These are phyloP conservation scores for Cytospora paraplurivora DNA, from an alignment of 2,329 filamentous ascomycete genomes.

Conservation along the genomic window DNA sequence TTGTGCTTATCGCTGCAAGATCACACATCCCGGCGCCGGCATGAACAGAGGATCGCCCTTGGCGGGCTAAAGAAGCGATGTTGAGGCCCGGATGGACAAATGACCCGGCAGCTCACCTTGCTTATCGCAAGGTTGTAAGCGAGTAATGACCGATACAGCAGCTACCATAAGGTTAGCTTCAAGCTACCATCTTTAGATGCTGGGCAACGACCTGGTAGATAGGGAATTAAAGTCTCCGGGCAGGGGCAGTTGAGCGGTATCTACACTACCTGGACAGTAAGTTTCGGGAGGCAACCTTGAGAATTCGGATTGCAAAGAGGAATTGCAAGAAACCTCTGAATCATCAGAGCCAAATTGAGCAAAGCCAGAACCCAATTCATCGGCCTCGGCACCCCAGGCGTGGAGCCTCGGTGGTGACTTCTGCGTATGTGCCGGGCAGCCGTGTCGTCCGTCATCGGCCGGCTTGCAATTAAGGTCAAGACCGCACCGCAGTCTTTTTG, in stretches of 20 bases:
- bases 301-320: constrained; percentile 1
- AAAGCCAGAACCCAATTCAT: not conserved
- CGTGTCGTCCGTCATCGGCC: not conserved
- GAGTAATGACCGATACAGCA: not conserved
- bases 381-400: not conserved
- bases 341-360: no score
- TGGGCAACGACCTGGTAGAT: not conserved
- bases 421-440: not conserved
- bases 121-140: not conserved
- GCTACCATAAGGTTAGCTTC: not conserved
- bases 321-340: not conserved
- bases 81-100: no score
- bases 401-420: not conserved
- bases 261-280: no score
- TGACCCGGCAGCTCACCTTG: not conserved
- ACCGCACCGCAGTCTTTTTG: not conserved
- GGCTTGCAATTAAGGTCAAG: not conserved
- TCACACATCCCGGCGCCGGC: not conserved
- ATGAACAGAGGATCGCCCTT: not conserved
- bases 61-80: no score
- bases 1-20: not conserved
- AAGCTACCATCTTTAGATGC: not conserved
- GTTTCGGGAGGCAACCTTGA: no score
- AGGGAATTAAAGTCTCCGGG: not conserved
- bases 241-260: no score